These are phyloP conservation scores for Fonsecaea nubica DNA, from an alignment of 2,329 filamentous ascomycete genomes.

Conservation along the genomic window DNA sequence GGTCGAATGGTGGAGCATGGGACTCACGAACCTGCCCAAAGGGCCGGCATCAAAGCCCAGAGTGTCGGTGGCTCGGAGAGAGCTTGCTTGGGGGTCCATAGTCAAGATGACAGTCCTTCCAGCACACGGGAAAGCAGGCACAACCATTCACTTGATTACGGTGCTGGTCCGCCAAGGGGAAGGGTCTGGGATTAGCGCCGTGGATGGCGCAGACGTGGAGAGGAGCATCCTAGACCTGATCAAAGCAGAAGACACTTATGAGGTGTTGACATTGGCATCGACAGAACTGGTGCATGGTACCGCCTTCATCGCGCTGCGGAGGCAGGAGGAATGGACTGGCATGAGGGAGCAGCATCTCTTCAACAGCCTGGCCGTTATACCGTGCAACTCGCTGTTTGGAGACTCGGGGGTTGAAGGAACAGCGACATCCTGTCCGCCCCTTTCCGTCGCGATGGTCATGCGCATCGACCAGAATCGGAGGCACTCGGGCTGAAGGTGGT, in stretches of 20 bases:
- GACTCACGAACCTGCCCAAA: conserved; percentile 55
- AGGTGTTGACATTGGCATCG: neutral
- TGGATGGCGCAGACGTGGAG: neutral
- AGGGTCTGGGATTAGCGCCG: neutral
- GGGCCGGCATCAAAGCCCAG: conserved; percentile 11
- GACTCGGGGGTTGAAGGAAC: neutral
- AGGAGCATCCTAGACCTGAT: neutral
- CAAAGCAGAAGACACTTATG: neutral
- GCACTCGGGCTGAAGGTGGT: neutral
- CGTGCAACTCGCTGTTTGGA: conserved; percentile 56
- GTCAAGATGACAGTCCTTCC: conserved; percentile 8
- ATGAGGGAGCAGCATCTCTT: conserved; percentile 16
- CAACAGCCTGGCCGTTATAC: conserved; percentile 22
- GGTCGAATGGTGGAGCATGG: conserved; percentile 87
- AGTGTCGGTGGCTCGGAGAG: conserved; percentile 7
- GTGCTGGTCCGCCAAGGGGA: conserved; percentile 5
- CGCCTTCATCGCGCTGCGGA: conserved; percentile 25
- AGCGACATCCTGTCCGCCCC: conserved; percentile 11
- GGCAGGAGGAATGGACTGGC: conserved; percentile 16
- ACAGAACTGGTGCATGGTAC: conserved; percentile 29
- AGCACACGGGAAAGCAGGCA: neutral
- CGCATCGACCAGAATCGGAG: conserved; percentile 23
- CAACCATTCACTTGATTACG: conserved; percentile 20
- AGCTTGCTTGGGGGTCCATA: conserved; percentile 22
- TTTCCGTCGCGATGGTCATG: conserved; percentile 28